phyloP scores from a whole-genome alignment of 2,329 filamentous ascomycete genomes.

The Xylariaceae sp. region DNA sequence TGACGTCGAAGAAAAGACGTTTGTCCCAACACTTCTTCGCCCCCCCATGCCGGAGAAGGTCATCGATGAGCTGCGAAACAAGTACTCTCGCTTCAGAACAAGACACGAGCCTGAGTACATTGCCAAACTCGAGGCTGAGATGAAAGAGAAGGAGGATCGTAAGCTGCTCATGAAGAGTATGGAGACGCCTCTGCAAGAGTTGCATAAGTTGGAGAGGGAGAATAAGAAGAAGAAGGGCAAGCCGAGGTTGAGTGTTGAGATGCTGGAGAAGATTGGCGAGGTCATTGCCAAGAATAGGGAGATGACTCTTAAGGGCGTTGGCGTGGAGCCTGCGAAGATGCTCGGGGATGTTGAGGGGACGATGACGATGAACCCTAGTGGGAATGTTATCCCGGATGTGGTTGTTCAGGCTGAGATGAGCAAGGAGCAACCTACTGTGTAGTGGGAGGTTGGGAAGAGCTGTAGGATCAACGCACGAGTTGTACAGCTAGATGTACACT shows the following conservation, averaged over 20 bases:
- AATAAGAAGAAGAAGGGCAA: slow-evolving; percentile 50
- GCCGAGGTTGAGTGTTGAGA: slow-evolving; percentile 53
- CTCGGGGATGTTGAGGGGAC: slow-evolving; percentile 13
- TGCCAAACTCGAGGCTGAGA: slow-evolving; percentile 58
- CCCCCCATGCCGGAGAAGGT: slow-evolving; percentile 76
- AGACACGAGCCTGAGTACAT: slow-evolving; percentile 75
- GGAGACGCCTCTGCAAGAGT: slow-evolving; percentile 55
- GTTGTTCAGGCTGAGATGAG: neutral
- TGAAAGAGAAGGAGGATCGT: slow-evolving; percentile 42
- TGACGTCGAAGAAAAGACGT: slow-evolving; percentile 70
- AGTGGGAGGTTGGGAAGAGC: too few relatives aligned
- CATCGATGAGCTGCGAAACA: slow-evolving; percentile 80
- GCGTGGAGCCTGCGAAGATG: slow-evolving; percentile 12
- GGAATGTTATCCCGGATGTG: neutral
- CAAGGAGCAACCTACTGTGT: slow-evolving; percentile 12
- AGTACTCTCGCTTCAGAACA: slow-evolving; percentile 76
- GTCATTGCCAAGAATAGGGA: slow-evolving; percentile 55
- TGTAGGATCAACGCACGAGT: too few relatives aligned
- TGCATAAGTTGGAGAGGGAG: slow-evolving; percentile 52
- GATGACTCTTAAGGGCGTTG: slow-evolving; percentile 36
- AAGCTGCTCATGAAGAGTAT: slow-evolving; percentile 35
- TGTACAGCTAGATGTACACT: neutral
- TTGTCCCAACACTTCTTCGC: slow-evolving; percentile 70
- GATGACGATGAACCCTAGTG: neutral
- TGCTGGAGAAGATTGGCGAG: slow-evolving; percentile 60